Conservation (phyloP, 441 rosid species). For the Croton setiger region DNA sequence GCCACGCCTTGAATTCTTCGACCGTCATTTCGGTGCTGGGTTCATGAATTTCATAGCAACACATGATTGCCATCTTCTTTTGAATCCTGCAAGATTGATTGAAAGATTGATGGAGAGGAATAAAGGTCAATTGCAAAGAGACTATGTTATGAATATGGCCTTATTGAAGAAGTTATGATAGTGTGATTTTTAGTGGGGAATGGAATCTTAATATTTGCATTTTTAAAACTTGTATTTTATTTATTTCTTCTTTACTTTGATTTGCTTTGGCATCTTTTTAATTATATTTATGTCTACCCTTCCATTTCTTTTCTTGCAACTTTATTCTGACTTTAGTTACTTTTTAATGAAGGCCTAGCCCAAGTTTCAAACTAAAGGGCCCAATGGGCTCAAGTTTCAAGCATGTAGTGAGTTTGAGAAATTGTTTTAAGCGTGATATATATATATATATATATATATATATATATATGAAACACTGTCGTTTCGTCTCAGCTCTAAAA, state of each 20-base stretch:
- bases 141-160: neutral
- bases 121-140: neutral
- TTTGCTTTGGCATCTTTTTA: neutral
- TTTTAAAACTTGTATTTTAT: neutral
- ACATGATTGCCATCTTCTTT: slow-evolving; percentile 21
- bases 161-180: neutral
- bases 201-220: slow-evolving; percentile 10
- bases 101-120: too few species aligned
- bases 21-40: slow-evolving; percentile 31
- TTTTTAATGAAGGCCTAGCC: too few species aligned
- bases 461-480: too few species aligned
- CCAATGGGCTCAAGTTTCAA: too few species aligned
- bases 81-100: neutral
- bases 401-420: too few species aligned
- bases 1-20: slow-evolving; percentile 31
- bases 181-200: slow-evolving; percentile 19
- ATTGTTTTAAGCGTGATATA: too few species aligned
- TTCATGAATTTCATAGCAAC: slow-evolving; percentile 15
- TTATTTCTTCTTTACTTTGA: neutral
- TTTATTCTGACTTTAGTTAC: too few species aligned
- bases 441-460: too few species aligned
- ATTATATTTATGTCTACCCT: neutral
- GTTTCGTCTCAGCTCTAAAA: too few species aligned
- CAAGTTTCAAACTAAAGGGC: too few species aligned
- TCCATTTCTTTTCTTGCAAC: neutral